phyloP scores from a whole-genome alignment of 306 rosid genomes.

The Cotoneaster glaucophyllus region DNA sequence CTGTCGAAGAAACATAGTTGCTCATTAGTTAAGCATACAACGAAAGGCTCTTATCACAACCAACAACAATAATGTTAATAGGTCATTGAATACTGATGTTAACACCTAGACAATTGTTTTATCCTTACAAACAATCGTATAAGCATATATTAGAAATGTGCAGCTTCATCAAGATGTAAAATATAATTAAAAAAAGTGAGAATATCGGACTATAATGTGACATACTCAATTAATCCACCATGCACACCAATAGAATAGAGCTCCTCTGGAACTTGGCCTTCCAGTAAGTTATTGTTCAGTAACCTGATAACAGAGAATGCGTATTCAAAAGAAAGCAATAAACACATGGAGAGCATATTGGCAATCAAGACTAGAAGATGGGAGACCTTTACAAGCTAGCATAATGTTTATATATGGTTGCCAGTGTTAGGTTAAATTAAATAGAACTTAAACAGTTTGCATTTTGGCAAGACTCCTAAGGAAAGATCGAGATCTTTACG shows the following conservation, averaged over 20 bases:
- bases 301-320: conserved; percentile 48
- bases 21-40: neutral
- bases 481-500: neutral
- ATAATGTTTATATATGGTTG: neutral
- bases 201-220: conserved; percentile 7
- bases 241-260: conserved; percentile 87
- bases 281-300: conserved; percentile 68
- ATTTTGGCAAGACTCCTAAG: neutral
- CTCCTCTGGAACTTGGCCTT: conserved; percentile 79
- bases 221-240: conserved; percentile 95
- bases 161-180: neutral
- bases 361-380: neutral
- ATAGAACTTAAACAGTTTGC: neutral
- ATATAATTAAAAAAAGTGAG: neutral
- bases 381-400: too few relatives aligned
- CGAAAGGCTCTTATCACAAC: neutral
- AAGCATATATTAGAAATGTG: neutral
- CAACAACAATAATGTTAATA: neutral
- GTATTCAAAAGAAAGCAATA: conserved; percentile 14
- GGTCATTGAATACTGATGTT: neutral
- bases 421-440: neutral
- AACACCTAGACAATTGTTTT: neutral
- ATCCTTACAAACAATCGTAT: neutral
- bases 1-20: conserved; percentile 31
- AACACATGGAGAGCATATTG: neutral